Base-by-base conservation (phyloP, 2,329 filamentous ascomycete genomes). In the Pseudocercospora eumusae region DNA sequence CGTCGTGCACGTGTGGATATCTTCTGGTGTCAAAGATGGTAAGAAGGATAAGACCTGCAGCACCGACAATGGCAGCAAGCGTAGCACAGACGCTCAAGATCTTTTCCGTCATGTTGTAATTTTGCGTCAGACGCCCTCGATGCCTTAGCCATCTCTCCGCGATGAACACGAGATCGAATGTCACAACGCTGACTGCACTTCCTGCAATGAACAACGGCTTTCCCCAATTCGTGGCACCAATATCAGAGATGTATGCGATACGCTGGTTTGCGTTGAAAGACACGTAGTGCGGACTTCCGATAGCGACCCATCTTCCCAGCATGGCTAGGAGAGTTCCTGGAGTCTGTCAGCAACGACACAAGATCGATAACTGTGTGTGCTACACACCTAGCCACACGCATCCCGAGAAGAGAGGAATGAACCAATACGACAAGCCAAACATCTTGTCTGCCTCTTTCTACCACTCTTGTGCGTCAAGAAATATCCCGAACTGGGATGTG, bases 91-190 rank as follows among this genome's bases (percentile, higher is more conserved):
- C 75, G 56, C 68, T 86, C 21, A 91, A 80, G 3, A 86, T 69
- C 75, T 88, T 91, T 73, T 93, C 87, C 61, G 76, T 79, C 8
- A 71, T 68, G 7, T 84, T 86, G 10, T 83, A 86, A 77, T 97
- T 96, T 65, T 86, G 88, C 2, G 88, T 86, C 27, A 98, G 83
- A 13, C 91, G 88, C 8, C 92, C 91, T 21, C 81, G 82, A 77
- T 97, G 93, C 50, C 93, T 88, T 56, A 98, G 83, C 85, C 88
- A 95, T 64, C 93, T 87, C 79, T 97, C 93, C 13, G 89, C 81
- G 57, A 90, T 76, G 73, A 99, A 95, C 25, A 89, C 86, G 8
- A 91, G 77, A 77, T 96, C 90, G 71, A 99, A 88, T 64, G 90
- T 88, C 54, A 96, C 80, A 21, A 91, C 89, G 4, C 90, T 92